A percentile compares a stretch with the other conserved stretches of the same genome.
Conservation (phyloP, 202 grass and related monocot genomes). For the Eragrostis tef region DNA sequence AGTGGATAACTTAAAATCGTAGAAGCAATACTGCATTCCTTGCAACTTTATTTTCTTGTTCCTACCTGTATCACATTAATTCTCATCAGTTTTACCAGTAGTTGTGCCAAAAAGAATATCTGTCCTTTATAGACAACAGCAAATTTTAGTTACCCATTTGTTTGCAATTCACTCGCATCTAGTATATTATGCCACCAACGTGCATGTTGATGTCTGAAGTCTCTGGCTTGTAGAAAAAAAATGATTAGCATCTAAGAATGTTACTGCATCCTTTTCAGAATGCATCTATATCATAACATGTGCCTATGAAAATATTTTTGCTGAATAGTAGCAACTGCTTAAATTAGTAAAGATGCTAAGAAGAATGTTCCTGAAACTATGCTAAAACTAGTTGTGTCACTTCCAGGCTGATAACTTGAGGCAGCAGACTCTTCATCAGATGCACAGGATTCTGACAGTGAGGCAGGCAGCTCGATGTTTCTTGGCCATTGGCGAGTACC, state of each 20-base stretch:
- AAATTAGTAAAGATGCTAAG: slow-evolving; percentile 25
- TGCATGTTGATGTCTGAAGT: slow-evolving; percentile 12
- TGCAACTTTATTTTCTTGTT: slow-evolving; percentile 9
- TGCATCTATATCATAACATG: slow-evolving; percentile 11
- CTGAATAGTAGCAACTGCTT: not conserved
- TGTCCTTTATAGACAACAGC: not conserved
- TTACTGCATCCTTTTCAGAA: slow-evolving; percentile 9
- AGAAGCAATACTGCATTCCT: slow-evolving; percentile 3
- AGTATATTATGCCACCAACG: slow-evolving; percentile 8
- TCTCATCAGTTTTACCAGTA: slow-evolving; percentile 2
- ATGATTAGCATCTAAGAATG: slow-evolving; percentile 22
- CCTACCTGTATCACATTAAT: slow-evolving; percentile 29
- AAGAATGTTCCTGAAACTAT: not conserved
- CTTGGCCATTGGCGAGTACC: slow-evolving; percentile 82
- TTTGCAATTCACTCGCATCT: not conserved
- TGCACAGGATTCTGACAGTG: slow-evolving; percentile 80
- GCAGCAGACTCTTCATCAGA: slow-evolving; percentile 86
- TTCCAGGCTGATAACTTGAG: slow-evolving; percentile 92
- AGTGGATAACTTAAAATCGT: slow-evolving; percentile 22
- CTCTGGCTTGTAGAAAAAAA: slow-evolving; percentile 35
- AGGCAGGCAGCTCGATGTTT: slow-evolving; percentile 82
- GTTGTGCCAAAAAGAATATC: slow-evolving; percentile 12
- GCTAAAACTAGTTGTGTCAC: slow-evolving; percentile 28
- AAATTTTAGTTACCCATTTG: not conserved
- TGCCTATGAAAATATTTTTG: not conserved